These are phyloP conservation scores for Backusella morwellensis DNA, from an alignment of 192 early-diverging fungal species.

Conservation along the genomic window DNA sequence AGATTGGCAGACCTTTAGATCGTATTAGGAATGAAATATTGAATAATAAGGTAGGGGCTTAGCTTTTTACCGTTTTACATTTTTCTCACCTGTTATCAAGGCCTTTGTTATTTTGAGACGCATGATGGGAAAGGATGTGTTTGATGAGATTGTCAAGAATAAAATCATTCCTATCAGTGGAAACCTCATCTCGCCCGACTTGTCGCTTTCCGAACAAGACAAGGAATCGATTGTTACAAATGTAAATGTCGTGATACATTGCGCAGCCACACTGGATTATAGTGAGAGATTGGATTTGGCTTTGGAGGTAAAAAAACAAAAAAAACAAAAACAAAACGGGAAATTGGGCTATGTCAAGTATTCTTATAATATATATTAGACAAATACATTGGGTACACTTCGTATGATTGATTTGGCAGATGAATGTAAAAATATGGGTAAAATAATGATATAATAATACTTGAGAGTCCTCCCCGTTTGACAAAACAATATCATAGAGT, in stretches of 20 bases:
- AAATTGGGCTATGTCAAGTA: too few species aligned
- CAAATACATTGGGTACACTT: conserved; percentile 39
- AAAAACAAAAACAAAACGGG: background rate
- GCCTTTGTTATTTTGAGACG: conserved; percentile 44
- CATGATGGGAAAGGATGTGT: conserved; percentile 29
- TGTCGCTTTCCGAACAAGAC: conserved; percentile 43
- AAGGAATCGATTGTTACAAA: conserved; percentile 37
- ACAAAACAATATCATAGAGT: background rate
- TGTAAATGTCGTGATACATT: conserved; percentile 46
- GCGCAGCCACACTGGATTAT: conserved; percentile 50
- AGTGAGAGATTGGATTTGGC: conserved; percentile 48
- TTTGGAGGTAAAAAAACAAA: conserved; percentile 39
- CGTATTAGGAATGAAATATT: conserved; percentile 34
- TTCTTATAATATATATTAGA: conserved; percentile 9
- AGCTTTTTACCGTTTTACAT: background rate
- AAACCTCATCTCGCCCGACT: conserved; percentile 42
- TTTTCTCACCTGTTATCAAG: background rate
- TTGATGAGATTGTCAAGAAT: conserved; percentile 34
- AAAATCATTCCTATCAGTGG: conserved; percentile 50
- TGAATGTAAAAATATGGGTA: conserved; percentile 35
- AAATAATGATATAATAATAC: too few species aligned
- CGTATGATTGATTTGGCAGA: conserved; percentile 43
- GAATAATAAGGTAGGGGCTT: conserved; percentile 24
- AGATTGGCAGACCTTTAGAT: conserved; percentile 34
- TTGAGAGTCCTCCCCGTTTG: too few species aligned